Evolutionary conservation across 176 grass and related monocot genomes (phyloP).

Genomic region (Alloteropsis semialata): DNA sequence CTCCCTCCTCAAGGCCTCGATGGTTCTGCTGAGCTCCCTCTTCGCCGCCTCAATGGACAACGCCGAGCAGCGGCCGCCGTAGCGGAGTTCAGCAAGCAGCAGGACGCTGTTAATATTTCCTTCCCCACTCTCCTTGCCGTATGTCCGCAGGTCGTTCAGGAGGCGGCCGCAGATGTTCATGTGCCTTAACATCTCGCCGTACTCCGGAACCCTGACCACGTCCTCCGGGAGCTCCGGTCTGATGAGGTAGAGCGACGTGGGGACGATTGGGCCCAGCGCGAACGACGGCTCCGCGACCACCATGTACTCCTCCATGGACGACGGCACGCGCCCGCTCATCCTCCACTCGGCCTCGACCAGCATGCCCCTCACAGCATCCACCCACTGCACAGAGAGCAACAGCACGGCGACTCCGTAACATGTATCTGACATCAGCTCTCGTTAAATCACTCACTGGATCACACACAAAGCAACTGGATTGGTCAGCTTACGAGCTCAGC

Average conservation of each 20-base stretch:
- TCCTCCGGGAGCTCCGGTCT: conserved; percentile 37
- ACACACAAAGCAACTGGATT: no score
- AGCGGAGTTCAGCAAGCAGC: no score
- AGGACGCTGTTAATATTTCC: no score
- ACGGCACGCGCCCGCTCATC: conserved; percentile 26
- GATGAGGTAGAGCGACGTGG: conserved; percentile 52
- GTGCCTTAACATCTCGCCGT: background rate
- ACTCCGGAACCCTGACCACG: no score
- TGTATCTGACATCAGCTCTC: no score
- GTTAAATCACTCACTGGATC: no score
- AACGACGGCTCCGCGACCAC: conserved; percentile 42
- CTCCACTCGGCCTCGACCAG: conserved; percentile 63
- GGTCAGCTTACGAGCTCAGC: background rate
- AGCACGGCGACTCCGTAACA: no score
- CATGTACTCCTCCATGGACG: conserved; percentile 47
- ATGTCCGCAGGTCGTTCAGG: background rate
- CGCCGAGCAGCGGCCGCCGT: no score
- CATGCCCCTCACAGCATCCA: conserved; percentile 47
- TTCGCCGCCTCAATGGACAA: background rate
- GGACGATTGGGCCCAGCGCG: conserved; percentile 55
- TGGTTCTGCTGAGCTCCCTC: background rate
- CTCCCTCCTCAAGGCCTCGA: background rate
- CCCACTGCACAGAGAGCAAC: conserved; percentile 28
- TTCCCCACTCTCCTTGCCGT: background rate
- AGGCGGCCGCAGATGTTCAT: background rate